These are phyloP conservation scores for Cydonia oblonga DNA, from an alignment of 331 rosid species.

Conservation along the genomic window DNA sequence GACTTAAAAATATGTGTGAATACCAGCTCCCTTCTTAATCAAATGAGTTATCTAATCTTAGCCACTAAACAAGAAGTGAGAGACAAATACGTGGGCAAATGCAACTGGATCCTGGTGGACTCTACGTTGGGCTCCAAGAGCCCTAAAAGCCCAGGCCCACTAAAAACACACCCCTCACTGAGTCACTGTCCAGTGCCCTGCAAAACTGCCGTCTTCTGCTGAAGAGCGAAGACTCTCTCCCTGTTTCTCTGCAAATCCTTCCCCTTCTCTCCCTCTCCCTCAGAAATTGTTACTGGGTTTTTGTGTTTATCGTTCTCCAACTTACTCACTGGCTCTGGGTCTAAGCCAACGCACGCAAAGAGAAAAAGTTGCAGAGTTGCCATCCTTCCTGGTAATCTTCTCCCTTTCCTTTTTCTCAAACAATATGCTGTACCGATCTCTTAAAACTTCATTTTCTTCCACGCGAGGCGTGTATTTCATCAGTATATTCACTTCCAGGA, in stretches of 20 bases:
- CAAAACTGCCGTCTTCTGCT: background rate
- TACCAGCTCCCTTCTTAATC: no score
- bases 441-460: background rate
- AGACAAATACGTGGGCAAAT: no score
- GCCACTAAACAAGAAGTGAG: no score
- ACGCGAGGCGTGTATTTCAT: background rate
- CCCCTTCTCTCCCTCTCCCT: background rate
- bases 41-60: no score
- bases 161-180: background rate
- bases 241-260: background rate
- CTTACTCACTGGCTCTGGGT: background rate
- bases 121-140: background rate
- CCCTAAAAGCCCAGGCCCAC: background rate
- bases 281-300: background rate
- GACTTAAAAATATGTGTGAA: no score
- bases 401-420: background rate
- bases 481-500: background rate
- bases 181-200: background rate
- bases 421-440: background rate
- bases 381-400: constrained; percentile 1
- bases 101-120: no score
- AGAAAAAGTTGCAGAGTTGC: background rate
- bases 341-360: background rate
- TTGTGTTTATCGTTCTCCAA: constrained; percentile 1
- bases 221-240: background rate